Evolutionary conservation across 805 yeast genomes (phyloP).

Genomic region (Sugiyamaella lignohabitans): DNA sequence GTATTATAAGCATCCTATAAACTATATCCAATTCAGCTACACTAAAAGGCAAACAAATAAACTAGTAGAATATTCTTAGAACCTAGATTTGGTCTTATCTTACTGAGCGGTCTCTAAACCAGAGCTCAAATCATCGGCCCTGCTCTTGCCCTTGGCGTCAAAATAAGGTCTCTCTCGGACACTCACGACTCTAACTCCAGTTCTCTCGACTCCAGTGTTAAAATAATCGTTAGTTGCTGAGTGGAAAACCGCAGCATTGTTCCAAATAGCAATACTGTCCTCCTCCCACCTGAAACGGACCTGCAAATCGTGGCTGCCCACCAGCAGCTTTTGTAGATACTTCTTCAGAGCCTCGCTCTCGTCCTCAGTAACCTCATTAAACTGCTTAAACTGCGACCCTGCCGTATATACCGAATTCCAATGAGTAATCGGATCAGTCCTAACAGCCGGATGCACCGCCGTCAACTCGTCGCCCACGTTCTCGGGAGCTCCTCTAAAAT

Average conservation of each 20-base stretch:
- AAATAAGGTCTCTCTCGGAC: conserved; percentile 30
- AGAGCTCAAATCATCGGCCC: conserved; percentile 9
- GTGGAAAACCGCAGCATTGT: conserved; percentile 60
- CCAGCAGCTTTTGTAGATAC: conserved; percentile 44
- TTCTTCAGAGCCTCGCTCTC: conserved; percentile 42
- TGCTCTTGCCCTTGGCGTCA: conserved; percentile 20
- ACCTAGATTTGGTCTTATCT: too few species aligned
- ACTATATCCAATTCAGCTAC: too few species aligned
- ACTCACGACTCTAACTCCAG: conserved; percentile 27
- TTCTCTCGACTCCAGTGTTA: conserved; percentile 12
- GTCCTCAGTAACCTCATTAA: conserved; percentile 41
- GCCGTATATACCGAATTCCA: conserved; percentile 49
- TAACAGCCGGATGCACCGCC: conserved; percentile 46
- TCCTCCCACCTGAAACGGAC: conserved; percentile 51
- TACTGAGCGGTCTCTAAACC: neutral
- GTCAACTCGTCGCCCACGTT: conserved; percentile 23
- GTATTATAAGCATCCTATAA: too few species aligned
- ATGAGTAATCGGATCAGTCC: conserved; percentile 63
- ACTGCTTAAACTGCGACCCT: conserved; percentile 47
- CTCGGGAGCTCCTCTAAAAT: conserved; percentile 28
- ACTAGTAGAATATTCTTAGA: too few species aligned
- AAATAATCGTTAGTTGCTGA: conserved; percentile 53
- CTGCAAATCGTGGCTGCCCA: conserved; percentile 43
- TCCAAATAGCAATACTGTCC: conserved; percentile 68
- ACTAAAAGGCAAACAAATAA: too few species aligned